phyloP scores from a whole-genome alignment of 495 filamentous ascomycete species.

The Sporormia fimetaria region DNA sequence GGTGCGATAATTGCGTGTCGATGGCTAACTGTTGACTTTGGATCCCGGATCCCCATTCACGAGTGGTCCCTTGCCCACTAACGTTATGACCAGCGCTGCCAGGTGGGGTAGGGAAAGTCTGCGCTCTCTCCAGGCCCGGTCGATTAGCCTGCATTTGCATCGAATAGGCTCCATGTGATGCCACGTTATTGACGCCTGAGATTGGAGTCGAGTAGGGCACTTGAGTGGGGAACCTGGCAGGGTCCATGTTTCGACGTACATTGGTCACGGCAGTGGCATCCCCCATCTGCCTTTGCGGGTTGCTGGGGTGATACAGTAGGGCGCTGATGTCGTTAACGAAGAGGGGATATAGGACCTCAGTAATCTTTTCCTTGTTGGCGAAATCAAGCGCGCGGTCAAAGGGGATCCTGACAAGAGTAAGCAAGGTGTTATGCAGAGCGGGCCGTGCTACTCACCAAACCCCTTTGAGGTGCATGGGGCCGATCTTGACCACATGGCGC shows the following conservation, averaged over 20 bases:
- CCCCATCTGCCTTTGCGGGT: constrained; percentile 52
- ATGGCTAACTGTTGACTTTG: constrained; percentile 67
- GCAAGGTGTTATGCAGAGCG: constrained; percentile 14
- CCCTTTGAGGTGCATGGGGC: constrained; percentile 96
- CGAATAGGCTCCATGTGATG: no score
- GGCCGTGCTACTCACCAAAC: constrained; percentile 63
- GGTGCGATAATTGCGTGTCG: constrained; percentile 70
- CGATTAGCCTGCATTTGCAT: no score
- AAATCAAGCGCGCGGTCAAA: constrained; percentile 95
- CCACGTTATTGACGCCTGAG: no score
- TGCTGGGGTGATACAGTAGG: constrained; percentile 86
- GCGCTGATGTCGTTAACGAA: constrained; percentile 97
- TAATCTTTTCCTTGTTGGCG: constrained; percentile 99
- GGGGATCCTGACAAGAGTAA: constrained; percentile 61
- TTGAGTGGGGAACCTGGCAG: constrained; percentile 38
- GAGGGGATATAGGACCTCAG: constrained; percentile 83
- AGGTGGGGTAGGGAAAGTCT: constrained; percentile 89
- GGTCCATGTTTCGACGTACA: constrained; percentile 56
- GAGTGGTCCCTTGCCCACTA: constrained; percentile 63
- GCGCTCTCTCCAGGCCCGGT: constrained; percentile 65
- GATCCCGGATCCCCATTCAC: constrained; percentile 66
- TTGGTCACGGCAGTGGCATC: constrained; percentile 77
- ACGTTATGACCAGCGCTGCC: constrained; percentile 81
- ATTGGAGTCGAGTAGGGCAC: constrained; percentile 43
- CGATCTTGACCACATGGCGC: constrained; percentile 95